Conservation (phyloP, 345 rosid genomes). For the Salix arbutifolia region DNA sequence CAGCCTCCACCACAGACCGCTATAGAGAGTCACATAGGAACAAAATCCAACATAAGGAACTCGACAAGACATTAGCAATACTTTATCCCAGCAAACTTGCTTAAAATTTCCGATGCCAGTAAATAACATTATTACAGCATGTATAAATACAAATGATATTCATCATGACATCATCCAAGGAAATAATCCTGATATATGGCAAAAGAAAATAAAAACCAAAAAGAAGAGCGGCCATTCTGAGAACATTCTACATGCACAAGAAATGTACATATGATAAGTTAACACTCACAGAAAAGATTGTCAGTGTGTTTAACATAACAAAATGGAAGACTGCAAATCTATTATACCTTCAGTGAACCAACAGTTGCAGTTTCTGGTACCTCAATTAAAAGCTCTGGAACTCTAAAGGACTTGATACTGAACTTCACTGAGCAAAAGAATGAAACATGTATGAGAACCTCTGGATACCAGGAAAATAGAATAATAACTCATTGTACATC, state of each 20-base stretch:
- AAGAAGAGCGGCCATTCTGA: not conserved
- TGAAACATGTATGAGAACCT: constrained; percentile 24
- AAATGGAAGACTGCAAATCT: not conserved
- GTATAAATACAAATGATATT: not conserved
- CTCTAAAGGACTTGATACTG: constrained; percentile 77
- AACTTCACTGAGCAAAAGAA: constrained; percentile 69
- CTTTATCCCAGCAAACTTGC: not conserved
- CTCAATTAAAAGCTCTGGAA: constrained; percentile 86
- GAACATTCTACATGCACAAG: not conserved
- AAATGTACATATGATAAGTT: not conserved
- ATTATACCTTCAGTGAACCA: constrained; percentile 77
- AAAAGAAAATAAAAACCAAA: not conserved
- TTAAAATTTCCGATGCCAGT: not conserved
- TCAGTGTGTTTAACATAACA: not conserved
- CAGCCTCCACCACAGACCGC: constrained; percentile 81
- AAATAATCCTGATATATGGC: not conserved
- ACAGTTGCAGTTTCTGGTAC: constrained; percentile 81
- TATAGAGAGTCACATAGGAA: constrained; percentile 18
- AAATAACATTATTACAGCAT: not conserved
- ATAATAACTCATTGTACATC: constrained; percentile 8
- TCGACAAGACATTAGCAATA: not conserved
- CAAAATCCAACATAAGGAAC: constrained; percentile 8
- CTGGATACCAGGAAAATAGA: constrained; percentile 2
- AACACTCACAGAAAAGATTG: not conserved
- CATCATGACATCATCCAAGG: not conserved